phyloP scores from a whole-genome alignment of 495 filamentous ascomycete genomes.

The Neurospora sp. region DNA sequence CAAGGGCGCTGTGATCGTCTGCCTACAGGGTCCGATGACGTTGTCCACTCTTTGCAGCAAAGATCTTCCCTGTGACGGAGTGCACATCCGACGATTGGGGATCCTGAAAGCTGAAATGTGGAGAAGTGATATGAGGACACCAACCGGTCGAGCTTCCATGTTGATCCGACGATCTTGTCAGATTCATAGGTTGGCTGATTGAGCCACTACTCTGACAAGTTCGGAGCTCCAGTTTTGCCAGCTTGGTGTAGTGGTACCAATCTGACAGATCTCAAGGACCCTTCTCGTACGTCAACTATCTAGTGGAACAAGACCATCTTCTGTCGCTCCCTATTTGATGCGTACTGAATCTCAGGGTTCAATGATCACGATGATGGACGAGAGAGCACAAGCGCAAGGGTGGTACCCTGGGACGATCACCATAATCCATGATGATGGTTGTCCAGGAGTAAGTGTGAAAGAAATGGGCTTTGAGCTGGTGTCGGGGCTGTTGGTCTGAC shows the following conservation, averaged over 20 bases:
- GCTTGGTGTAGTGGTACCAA: no score
- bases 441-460: not conserved
- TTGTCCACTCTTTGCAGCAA: not conserved
- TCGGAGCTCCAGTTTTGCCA: no score
- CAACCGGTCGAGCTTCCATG: not conserved
- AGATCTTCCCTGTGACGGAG: not conserved
- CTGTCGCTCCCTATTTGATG: not conserved
- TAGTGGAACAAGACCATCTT: not conserved
- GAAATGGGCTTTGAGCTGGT: not conserved
- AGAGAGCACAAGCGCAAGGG: not conserved
- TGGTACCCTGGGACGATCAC: not conserved
- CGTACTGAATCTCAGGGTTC: not conserved
- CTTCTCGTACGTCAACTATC: not conserved
- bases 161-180: not conserved
- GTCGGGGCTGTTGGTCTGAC: not conserved
- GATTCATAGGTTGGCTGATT: no score
- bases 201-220: no score
- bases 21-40: not conserved
- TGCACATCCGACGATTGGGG: not conserved
- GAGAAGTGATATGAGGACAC: not conserved
- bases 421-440: not conserved
- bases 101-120: not conserved
- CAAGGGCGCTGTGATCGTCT: not conserved
- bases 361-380: not conserved
- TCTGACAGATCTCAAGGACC: not conserved